A percentile compares a stretch with the other conserved stretches of the same genome.
phyloP scores from a whole-genome alignment of 75 land plant species.

The Gnetum montanum region DNA sequence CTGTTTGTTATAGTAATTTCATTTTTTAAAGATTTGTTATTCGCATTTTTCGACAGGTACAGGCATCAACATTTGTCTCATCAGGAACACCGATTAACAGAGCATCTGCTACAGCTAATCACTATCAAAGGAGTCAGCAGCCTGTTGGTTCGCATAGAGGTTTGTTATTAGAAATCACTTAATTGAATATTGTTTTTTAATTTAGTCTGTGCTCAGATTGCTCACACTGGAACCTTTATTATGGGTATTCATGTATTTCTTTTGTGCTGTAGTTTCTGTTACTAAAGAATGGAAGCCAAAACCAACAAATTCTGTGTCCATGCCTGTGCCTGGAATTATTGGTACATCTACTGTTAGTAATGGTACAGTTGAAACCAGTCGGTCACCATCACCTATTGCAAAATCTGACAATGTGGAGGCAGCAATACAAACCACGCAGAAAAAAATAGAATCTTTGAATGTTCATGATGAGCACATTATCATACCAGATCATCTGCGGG shows the following conservation, averaged over 20 bases:
- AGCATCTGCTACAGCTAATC: conserved; percentile 27
- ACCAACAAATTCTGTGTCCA: conserved; percentile 9
- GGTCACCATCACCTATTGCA: conserved; percentile 16
- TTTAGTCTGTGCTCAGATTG: neutral
- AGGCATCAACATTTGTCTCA: conserved; percentile 8
- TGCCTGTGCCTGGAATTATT: conserved; percentile 17
- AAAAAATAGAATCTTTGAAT: conserved; percentile 48
- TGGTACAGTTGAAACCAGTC: conserved; percentile 13
- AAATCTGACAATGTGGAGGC: conserved; percentile 18
- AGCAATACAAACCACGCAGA: conserved; percentile 18
- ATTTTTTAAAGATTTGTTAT: too few species aligned
- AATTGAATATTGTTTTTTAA: neutral
- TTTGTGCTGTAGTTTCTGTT: neutral
- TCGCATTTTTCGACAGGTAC: too few species aligned
- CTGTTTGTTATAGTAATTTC: too few species aligned
- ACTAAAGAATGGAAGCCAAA: conserved; percentile 93
- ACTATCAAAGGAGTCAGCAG: conserved; percentile 35
- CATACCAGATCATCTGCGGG: conserved; percentile 81
- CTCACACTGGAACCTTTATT: neutral
- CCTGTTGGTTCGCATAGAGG: conserved; percentile 46
- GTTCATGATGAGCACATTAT: conserved; percentile 59
- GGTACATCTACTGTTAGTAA: conserved; percentile 18
- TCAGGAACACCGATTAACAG: conserved; percentile 14
- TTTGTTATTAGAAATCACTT: conserved; percentile 11
- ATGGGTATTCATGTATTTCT: too few species aligned